phyloP scores from a whole-genome alignment of 495 filamentous ascomycete species.

The Penicillium lividum region DNA sequence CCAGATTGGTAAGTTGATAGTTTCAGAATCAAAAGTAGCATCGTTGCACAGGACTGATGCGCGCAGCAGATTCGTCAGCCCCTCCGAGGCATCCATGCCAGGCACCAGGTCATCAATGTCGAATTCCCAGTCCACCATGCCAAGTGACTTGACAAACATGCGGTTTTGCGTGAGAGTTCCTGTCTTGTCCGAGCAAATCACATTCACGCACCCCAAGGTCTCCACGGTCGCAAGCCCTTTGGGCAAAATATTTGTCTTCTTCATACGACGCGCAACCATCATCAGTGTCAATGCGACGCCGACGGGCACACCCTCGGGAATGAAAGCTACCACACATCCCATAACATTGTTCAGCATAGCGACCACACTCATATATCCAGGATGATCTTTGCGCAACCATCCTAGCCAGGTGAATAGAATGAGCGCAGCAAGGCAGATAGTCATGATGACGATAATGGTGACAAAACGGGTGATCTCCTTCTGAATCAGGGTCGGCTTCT shows the following conservation, averaged over 20 bases:
- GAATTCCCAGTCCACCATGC: slow-evolving; percentile 37
- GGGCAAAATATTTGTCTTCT: slow-evolving; percentile 63
- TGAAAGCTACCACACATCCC: slow-evolving; percentile 69
- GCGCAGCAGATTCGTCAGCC: slow-evolving; percentile 24
- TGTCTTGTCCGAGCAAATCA: slow-evolving; percentile 74
- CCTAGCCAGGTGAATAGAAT: slow-evolving; percentile 61
- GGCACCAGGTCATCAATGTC: slow-evolving; percentile 24
- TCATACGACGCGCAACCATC: slow-evolving; percentile 65
- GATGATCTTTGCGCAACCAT: slow-evolving; percentile 61
- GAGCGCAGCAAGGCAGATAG: slow-evolving; percentile 54
- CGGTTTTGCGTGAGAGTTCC: slow-evolving; percentile 65
- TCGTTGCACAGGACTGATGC: slow-evolving; percentile 62
- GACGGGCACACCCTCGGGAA: slow-evolving; percentile 71
- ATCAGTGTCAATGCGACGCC: slow-evolving; percentile 62
- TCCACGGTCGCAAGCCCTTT: slow-evolving; percentile 73
- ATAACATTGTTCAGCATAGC: slow-evolving; percentile 67
- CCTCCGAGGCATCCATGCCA: slow-evolving; percentile 16
- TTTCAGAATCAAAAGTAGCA: slow-evolving; percentile 65
- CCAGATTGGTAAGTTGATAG: slow-evolving; percentile 50
- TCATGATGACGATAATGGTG: slow-evolving; percentile 57
- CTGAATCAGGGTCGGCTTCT: slow-evolving; percentile 64
- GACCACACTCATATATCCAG: slow-evolving; percentile 66
- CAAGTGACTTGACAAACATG: slow-evolving; percentile 48
- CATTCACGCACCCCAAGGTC: slow-evolving; percentile 68
- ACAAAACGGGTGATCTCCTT: slow-evolving; percentile 70